Percentiles rank a stretch among this genome's conserved stretches.
Evolutionary conservation across 805 yeast species (phyloP).

Genomic region (Candida ponderosae): DNA sequence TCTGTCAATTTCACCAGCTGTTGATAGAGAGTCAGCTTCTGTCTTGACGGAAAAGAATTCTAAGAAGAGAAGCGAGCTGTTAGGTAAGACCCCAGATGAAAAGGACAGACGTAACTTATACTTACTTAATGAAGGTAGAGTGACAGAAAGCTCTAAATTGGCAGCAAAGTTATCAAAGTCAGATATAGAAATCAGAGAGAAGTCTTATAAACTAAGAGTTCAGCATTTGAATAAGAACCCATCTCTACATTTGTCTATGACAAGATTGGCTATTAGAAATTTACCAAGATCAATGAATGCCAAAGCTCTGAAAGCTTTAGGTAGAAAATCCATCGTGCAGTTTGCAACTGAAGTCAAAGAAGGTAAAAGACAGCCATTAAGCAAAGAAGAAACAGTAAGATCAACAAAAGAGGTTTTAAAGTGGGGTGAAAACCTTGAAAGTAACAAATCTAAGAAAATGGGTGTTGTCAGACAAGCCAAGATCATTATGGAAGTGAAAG

Average conservation of each 20-base stretch:
- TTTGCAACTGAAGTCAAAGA: constrained; percentile 86
- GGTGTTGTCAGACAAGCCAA: constrained; percentile 95
- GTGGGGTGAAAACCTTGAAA: constrained; percentile 33
- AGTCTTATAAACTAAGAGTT: constrained; percentile 77
- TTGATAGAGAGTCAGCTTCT: constrained; percentile 78
- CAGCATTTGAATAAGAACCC: constrained; percentile 90
- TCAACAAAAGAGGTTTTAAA: constrained; percentile 60
- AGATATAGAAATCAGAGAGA: constrained; percentile 83
- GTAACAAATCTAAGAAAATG: constrained; percentile 59
- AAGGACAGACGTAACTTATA: constrained; percentile 81
- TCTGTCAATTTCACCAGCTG: constrained; percentile 74
- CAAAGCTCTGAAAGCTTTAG: constrained; percentile 82
- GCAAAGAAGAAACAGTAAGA: constrained; percentile 81
- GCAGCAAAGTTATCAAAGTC: constrained; percentile 59
- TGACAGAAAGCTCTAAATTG: constrained; percentile 70
- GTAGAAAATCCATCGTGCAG: constrained; percentile 89
- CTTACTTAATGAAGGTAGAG: constrained; percentile 89
- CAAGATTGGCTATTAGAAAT: constrained; percentile 91
- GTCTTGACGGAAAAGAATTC: constrained; percentile 68
- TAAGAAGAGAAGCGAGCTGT: constrained; percentile 57
- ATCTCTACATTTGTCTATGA: constrained; percentile 82
- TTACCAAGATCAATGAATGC: constrained; percentile 88
- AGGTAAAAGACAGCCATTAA: constrained; percentile 69
- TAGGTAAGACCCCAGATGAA: constrained; percentile 76
- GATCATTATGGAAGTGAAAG: constrained; percentile 87